These are phyloP conservation scores for Verticillium isaacii DNA, from an alignment of 2,329 filamentous ascomycete genomes.

Conservation along the genomic window DNA sequence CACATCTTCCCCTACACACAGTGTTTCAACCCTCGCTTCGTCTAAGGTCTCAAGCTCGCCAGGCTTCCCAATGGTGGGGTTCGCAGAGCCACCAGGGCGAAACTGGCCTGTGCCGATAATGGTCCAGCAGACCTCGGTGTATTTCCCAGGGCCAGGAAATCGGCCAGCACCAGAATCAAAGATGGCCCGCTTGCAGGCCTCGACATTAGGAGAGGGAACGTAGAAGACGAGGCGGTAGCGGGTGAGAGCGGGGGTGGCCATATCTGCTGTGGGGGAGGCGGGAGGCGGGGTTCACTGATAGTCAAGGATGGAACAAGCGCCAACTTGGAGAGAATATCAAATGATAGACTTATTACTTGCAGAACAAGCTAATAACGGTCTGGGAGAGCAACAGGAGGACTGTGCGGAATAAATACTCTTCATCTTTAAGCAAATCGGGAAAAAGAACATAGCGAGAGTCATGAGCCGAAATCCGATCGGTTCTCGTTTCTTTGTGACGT, in stretches of 20 bases:
- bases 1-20: slow-evolving; percentile 56
- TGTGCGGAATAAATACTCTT: not conserved
- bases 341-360: too few species aligned
- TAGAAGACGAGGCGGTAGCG: slow-evolving; percentile 40
- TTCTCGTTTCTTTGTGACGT: not conserved
- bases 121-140: slow-evolving; percentile 51
- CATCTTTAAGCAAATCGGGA: not conserved
- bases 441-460: not conserved
- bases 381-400: not conserved
- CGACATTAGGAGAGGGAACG: slow-evolving; percentile 37
- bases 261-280: not conserved
- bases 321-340: too few species aligned
- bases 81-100: slow-evolving; percentile 54
- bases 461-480: not conserved
- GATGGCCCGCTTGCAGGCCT: slow-evolving; percentile 49
- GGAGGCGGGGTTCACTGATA: too few species aligned
- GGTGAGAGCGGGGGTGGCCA: not conserved
- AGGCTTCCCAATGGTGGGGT: slow-evolving; percentile 56
- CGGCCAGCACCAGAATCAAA: slow-evolving; percentile 55
- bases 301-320: too few species aligned
- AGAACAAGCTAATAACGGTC: too few species aligned
- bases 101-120: slow-evolving; percentile 59
- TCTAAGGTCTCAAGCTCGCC: slow-evolving; percentile 53
- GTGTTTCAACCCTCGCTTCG: slow-evolving; percentile 58
- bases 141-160: slow-evolving; percentile 44